Base-by-base conservation (phyloP, 352 stramenopile species). In the Chloridella minuta region DNA sequence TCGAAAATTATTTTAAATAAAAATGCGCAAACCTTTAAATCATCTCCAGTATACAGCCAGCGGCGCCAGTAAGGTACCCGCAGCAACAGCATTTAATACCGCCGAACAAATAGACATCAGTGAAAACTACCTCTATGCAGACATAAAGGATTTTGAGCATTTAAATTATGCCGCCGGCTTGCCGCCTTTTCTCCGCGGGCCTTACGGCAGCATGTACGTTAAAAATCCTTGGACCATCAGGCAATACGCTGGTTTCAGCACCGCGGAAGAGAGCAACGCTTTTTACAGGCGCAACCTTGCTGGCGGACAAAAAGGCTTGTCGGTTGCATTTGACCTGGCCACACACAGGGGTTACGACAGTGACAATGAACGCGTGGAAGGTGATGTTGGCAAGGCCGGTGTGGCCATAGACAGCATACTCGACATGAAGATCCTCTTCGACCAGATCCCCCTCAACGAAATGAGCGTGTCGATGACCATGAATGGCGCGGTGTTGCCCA, bases 391-490 rank as follows among this genome's bases (percentile, higher is more conserved):
- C 85, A 98, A 98, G 94, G 95, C 95, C 0, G 95, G 95, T 86
- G 95, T 98, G 21, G 91, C 94, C 21, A 97, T 98, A 86, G 94
- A 97, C 89, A 95, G 92, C 0, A 91, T 98, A 4, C 92, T 97
- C 87, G 95, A 98, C 89, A 97, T 98, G 93, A 97, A 95, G 52
- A n/a, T 66, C 22, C 89, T 98, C 3, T 98, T 98, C 89, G 92
- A 97, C 87, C 93, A 92, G 30, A 98, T 98, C 89, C 93, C 93
- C 24, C 90, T 95, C 21, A 94, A 96, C 89, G 92, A 97, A 86
- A 97, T 98, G 91, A 97, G 92, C 2, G 95, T 98, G 2, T 96
- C 91, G 22, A 98, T 98, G 95, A 98, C 95, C 2, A 98, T 98
- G 95, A 98, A 98, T 89, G 95, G 95, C 22, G 95, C 94, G 18